Evolutionary conservation across 1,284 basidiomycete genomes (phyloP).

Genomic region (Flammula alnicola): DNA sequence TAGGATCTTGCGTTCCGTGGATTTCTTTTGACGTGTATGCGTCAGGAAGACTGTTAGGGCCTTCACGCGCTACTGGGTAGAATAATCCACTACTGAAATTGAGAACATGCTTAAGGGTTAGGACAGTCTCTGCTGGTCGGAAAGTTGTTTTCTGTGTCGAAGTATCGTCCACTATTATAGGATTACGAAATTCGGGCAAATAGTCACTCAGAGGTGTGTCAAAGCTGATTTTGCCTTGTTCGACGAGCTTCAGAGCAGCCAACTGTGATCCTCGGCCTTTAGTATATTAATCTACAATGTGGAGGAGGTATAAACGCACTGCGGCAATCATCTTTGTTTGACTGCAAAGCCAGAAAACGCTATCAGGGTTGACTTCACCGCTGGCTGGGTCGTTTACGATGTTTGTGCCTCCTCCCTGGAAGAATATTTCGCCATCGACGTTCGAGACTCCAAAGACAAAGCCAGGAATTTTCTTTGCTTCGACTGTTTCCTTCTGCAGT

Average conservation of each 20-base stretch:
- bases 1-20: slow-evolving; percentile 17
- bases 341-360: slow-evolving; percentile 41
- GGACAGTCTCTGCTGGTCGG: slow-evolving; percentile 22
- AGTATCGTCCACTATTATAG: slow-evolving; percentile 28
- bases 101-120: slow-evolving; percentile 32
- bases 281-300: neutral
- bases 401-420: slow-evolving; percentile 28
- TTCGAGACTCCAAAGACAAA: slow-evolving; percentile 35
- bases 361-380: slow-evolving; percentile 32
- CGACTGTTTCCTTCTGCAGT: slow-evolving; percentile 13
- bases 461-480: slow-evolving; percentile 26
- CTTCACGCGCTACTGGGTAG: slow-evolving; percentile 20
- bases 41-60: slow-evolving; percentile 3
- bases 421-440: slow-evolving; percentile 34
- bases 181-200: slow-evolving; percentile 35
- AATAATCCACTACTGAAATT: slow-evolving; percentile 36
- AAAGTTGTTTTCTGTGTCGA: slow-evolving; percentile 18
- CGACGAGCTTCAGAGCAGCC: slow-evolving; percentile 37
- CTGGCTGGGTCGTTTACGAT: slow-evolving; percentile 30
- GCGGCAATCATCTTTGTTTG: slow-evolving; percentile 36
- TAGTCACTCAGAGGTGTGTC: slow-evolving; percentile 30
- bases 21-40: slow-evolving; percentile 23
- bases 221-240: slow-evolving; percentile 32
- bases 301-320: too few relatives aligned
- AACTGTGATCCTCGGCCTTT: neutral